A percentile compares a stretch with the other conserved stretches of the same genome.
phyloP scores from a whole-genome alignment of 2,329 filamentous ascomycete genomes.

The Podosphaera xanthii region DNA sequence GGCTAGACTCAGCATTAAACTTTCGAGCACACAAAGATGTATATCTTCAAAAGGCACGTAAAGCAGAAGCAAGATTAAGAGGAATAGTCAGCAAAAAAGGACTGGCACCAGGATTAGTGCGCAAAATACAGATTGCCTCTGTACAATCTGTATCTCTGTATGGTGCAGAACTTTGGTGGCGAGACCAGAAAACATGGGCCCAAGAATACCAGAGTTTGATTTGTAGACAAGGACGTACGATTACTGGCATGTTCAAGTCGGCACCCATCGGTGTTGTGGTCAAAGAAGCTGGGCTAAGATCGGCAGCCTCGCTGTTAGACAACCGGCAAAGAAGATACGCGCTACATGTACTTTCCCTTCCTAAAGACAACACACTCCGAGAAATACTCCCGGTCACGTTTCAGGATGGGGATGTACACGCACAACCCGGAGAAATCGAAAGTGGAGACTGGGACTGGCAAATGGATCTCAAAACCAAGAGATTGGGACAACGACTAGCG shows the following conservation, averaged over 20 bases:
- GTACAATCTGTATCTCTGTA: not conserved
- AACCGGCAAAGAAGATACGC: too few relatives aligned
- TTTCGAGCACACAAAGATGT: not conserved
- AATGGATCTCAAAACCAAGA: not conserved
- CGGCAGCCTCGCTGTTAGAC: not conserved
- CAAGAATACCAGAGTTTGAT: not conserved
- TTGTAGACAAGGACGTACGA: not conserved
- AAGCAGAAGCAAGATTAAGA: not conserved
- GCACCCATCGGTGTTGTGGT: not conserved
- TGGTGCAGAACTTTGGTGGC: not conserved
- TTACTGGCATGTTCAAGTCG: not conserved
- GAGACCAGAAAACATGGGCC: not conserved
- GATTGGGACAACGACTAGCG: not conserved
- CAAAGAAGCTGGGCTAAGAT: not conserved
- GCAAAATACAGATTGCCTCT: not conserved
- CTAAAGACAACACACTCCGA: too few relatives aligned
- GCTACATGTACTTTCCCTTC: too few relatives aligned
- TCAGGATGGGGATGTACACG: not conserved
- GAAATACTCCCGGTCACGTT: not conserved
- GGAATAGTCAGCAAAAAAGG: too few relatives aligned
- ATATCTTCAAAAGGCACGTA: not conserved
- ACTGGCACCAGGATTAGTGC: not conserved
- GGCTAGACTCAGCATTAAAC: not conserved
- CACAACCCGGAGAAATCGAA: slow-evolving; percentile 8
- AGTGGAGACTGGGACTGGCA: not conserved